Evolutionary conservation across 1,284 basidiomycete genomes (phyloP).

Genomic region (Schizophyllum amplum): DNA sequence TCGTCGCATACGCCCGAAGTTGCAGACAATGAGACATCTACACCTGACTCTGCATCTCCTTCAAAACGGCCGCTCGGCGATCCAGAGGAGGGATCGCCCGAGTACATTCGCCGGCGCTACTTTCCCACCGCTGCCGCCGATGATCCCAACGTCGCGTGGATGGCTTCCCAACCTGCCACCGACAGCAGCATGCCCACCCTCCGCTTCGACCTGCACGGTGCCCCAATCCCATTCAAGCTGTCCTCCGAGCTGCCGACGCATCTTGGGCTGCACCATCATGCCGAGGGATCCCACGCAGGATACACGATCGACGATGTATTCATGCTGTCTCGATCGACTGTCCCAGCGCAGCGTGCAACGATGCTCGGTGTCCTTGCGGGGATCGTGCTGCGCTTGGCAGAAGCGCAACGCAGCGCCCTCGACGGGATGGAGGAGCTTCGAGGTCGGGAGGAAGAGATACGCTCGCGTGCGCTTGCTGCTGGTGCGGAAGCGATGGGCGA

Average conservation of each 20-base stretch:
- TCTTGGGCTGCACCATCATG: conserved; percentile 87
- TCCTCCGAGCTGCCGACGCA: conserved; percentile 63
- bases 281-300: conserved; percentile 72
- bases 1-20: background rate
- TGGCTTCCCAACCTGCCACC: conserved; percentile 29
- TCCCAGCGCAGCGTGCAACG: conserved; percentile 75
- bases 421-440: conserved; percentile 31
- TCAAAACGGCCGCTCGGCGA: conserved; percentile 17
- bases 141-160: conserved; percentile 76
- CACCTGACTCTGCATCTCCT: background rate
- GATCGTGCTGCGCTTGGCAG: conserved; percentile 40
- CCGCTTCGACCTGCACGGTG: conserved; percentile 73
- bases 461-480: conserved; percentile 53
- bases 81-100: conserved; percentile 67
- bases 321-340: conserved; percentile 72
- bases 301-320: conserved; percentile 89
- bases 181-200: conserved; percentile 24
- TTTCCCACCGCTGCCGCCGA: conserved; percentile 69
- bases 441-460: conserved; percentile 37
- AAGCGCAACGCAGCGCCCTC: conserved; percentile 18
- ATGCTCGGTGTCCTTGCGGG: conserved; percentile 73
- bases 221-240: conserved; percentile 45
- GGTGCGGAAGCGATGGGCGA: conserved; percentile 58
- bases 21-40: background rate
- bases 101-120: conserved; percentile 76